These are phyloP conservation scores for Colletotrichum sojae DNA, from an alignment of 2,329 filamentous ascomycete species.

Conservation along the genomic window DNA sequence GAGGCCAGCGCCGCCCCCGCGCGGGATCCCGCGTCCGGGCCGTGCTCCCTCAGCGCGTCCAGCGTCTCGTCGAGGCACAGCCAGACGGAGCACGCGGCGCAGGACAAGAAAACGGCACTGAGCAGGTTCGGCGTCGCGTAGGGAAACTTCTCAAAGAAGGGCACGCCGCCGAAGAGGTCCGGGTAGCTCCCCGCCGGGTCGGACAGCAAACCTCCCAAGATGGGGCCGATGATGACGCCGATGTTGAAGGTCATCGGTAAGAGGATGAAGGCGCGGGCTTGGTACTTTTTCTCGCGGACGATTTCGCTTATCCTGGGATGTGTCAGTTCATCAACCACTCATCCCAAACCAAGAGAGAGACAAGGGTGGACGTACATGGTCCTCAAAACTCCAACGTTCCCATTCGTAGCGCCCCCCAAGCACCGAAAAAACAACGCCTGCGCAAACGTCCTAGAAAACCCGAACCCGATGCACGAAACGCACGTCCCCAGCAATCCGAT, in stretches of 20 bases:
- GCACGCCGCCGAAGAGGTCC: conserved; percentile 59
- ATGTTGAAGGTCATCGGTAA: conserved; percentile 65
- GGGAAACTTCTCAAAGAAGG: conserved; percentile 64
- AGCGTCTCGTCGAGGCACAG: conserved; percentile 68
- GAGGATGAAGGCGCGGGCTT: conserved; percentile 63
- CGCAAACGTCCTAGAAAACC: conserved; percentile 76
- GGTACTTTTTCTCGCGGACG: conserved; percentile 62
- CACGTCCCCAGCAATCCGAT: conserved; percentile 79
- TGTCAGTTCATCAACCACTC: no score
- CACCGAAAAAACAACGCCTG: conserved; percentile 76
- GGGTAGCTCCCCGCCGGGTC: conserved; percentile 77
- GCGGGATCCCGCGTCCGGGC: conserved; percentile 59
- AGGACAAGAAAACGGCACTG: conserved; percentile 62
- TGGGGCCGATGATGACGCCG: conserved; percentile 60
- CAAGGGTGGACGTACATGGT: no score
- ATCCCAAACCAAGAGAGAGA: no score
- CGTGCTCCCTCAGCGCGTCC: conserved; percentile 56
- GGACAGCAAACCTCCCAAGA: conserved; percentile 77
- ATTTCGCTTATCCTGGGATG: conserved; percentile 62
- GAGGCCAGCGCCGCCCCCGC: conserved; percentile 54
- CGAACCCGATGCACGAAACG: conserved; percentile 78
- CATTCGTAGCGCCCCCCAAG: conserved; percentile 71
- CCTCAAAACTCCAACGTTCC: conserved; percentile 68
- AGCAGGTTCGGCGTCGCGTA: conserved; percentile 70
- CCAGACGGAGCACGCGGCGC: conserved; percentile 61